Conservation (phyloP, 2,329 filamentous ascomycete species). For the Aspergillus transmontanensis region DNA sequence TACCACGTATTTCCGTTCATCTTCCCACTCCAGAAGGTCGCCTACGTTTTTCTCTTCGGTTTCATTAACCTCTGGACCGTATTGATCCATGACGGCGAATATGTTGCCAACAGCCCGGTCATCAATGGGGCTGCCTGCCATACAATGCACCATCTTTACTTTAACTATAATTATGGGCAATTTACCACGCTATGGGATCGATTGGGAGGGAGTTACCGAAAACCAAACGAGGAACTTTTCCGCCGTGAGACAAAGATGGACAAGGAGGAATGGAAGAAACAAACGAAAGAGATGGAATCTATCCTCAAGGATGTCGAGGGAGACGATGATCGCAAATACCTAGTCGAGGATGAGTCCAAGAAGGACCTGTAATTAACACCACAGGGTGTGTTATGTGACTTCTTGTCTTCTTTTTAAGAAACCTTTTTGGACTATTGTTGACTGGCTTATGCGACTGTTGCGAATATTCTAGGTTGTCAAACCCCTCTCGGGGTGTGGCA, state of each 20-base stretch:
- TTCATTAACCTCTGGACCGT: constrained; percentile 98
- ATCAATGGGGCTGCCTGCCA: constrained; percentile 96
- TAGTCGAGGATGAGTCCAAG: constrained; percentile 34
- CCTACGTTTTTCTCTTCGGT: constrained; percentile 81
- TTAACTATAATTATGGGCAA: constrained; percentile 92
- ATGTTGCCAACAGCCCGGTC: constrained; percentile 84
- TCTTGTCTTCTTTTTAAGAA: not conserved
- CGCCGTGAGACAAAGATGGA: constrained; percentile 83
- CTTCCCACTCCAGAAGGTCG: constrained; percentile 89
- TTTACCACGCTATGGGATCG: constrained; percentile 93
- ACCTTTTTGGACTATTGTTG: not conserved
- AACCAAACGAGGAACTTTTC: constrained; percentile 85
- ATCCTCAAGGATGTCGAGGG: constrained; percentile 75
- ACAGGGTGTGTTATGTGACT: not conserved
- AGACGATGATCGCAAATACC: constrained; percentile 50
- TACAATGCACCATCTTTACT: constrained; percentile 84
- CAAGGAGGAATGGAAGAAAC: constrained; percentile 74
- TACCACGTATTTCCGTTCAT: constrained; percentile 94
- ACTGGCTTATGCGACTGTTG: not conserved
- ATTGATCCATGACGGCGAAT: constrained; percentile 94
- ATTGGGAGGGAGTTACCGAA: constrained; percentile 80
- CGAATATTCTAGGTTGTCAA: not conserved
- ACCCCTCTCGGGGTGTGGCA: not conserved
- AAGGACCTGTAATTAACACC: constrained; percentile 37
- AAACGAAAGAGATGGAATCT: constrained; percentile 73